Evolutionary conservation across 78 protist genomes (phyloP).

Genomic region (Speleostelium caveatum): DNA sequence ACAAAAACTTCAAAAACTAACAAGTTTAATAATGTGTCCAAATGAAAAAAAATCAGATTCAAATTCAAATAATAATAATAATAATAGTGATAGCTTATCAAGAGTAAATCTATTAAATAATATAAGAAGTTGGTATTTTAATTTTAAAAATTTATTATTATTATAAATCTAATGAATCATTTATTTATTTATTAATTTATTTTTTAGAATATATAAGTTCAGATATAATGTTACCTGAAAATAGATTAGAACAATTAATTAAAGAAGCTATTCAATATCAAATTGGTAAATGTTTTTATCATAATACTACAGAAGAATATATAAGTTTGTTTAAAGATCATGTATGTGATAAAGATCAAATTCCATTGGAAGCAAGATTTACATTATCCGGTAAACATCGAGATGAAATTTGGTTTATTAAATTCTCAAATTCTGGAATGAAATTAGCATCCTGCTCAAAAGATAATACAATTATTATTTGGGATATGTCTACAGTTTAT

Average conservation of each 20-base stretch:
- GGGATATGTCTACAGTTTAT: slow-evolving; percentile 75
- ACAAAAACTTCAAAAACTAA: slow-evolving; percentile 33
- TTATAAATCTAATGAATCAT: background rate
- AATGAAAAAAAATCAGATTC: background rate
- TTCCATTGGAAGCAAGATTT: slow-evolving; percentile 31
- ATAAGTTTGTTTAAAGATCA: slow-evolving; percentile 80
- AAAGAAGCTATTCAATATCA: slow-evolving; percentile 83
- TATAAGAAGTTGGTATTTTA: slow-evolving; percentile 56
- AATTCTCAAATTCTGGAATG: slow-evolving; percentile 82
- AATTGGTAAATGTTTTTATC: slow-evolving; percentile 77
- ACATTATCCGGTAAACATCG: slow-evolving; percentile 74
- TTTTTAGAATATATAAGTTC: slow-evolving; percentile 77
- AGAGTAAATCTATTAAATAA: slow-evolving; percentile 46
- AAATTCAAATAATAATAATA: background rate
- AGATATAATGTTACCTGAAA: slow-evolving; percentile 78
- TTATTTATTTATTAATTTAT: background rate
- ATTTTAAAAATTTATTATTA: background rate
- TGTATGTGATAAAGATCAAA: slow-evolving; percentile 66
- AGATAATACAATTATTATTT: slow-evolving; percentile 81
- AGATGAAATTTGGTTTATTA: slow-evolving; percentile 91
- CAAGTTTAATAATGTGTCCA: slow-evolving; percentile 72
- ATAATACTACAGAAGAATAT: slow-evolving; percentile 42
- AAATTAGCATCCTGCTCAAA: slow-evolving; percentile 87
- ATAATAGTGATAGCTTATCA: slow-evolving; percentile 9
- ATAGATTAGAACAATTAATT: slow-evolving; percentile 81